Percentiles rank a stretch among this genome's conserved stretches.
phyloP scores from a whole-genome alignment of 495 filamentous ascomycete genomes.

The Aspergillus incahuasiensis region DNA sequence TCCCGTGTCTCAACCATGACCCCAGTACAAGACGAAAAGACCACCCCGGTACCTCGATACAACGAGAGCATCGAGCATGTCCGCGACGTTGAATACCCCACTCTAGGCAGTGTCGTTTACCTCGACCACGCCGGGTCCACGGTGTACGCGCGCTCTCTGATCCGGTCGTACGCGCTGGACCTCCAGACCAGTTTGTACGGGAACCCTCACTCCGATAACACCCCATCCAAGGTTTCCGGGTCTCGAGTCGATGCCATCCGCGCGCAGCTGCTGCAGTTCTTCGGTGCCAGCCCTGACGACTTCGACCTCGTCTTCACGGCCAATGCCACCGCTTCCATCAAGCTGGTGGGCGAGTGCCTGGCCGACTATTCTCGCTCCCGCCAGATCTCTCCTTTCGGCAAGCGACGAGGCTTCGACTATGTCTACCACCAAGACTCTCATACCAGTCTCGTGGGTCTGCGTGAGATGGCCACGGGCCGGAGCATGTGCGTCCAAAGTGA shows the following conservation, averaged over 20 bases:
- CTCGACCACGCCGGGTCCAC: slow-evolving; percentile 76
- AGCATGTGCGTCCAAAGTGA: slow-evolving; percentile 62
- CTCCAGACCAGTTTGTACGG: slow-evolving; percentile 63
- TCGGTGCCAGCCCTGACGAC: slow-evolving; percentile 56
- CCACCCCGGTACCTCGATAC: not conserved
- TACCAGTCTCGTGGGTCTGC: slow-evolving; percentile 66
- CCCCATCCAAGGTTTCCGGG: slow-evolving; percentile 59
- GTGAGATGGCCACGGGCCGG: slow-evolving; percentile 53
- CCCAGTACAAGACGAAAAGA: not conserved
- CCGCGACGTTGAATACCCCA: slow-evolving; percentile 8
- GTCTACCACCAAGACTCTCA: slow-evolving; percentile 72
- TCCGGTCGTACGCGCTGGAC: slow-evolving; percentile 40
- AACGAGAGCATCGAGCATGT: slow-evolving; percentile 4
- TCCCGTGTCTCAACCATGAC: not conserved
- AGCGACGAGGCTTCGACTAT: slow-evolving; percentile 49
- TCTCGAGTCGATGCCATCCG: slow-evolving; percentile 56
- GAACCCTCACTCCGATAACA: slow-evolving; percentile 71
- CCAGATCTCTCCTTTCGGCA: not conserved
- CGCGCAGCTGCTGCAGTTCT: slow-evolving; percentile 54
- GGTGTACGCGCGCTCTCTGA: slow-evolving; percentile 55
- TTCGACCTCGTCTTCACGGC: slow-evolving; percentile 67
- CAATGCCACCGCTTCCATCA: slow-evolving; percentile 67
- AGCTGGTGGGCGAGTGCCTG: slow-evolving; percentile 52
- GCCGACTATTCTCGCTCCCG: not conserved
- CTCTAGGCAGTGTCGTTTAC: slow-evolving; percentile 35